Conservation (phyloP, 176 grass and related monocot genomes). For the Typha latifolia region DNA sequence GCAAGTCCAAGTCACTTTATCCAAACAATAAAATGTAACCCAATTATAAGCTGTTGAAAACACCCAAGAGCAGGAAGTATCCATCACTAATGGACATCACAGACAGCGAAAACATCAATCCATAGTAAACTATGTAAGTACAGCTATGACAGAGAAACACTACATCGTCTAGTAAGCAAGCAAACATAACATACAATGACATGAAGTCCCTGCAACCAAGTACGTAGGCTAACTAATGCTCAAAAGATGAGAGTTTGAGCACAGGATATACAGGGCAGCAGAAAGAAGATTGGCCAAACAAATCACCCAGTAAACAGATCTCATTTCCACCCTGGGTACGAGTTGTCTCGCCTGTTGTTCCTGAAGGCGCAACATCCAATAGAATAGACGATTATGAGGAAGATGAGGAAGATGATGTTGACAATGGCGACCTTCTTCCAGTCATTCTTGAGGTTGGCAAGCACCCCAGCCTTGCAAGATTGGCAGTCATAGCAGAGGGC, state of each 20-base stretch:
- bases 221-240: too few species aligned
- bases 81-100: too few species aligned
- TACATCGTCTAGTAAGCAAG: not conserved
- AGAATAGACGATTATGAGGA: slow-evolving; percentile 77
- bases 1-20: too few species aligned
- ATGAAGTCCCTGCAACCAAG: too few species aligned
- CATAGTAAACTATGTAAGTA: too few species aligned
- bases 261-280: not conserved
- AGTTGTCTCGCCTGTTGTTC: slow-evolving; percentile 72
- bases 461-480: slow-evolving; percentile 81
- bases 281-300: slow-evolving; percentile 1
- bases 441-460: slow-evolving; percentile 78
- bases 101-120: too few species aligned
- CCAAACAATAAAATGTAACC: too few species aligned
- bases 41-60: too few species aligned
- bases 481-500: slow-evolving; percentile 68
- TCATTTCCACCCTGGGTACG: slow-evolving; percentile 46
- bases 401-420: slow-evolving; percentile 81
- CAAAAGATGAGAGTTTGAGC: too few species aligned
- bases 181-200: too few species aligned
- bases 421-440: slow-evolving; percentile 84
- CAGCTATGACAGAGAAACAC: not conserved
- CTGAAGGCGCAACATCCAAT: slow-evolving; percentile 84
- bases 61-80: too few species aligned
- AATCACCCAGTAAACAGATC: not conserved